Conservation (phyloP, 768 basidiomycete species). For the Lactarius tabidus region DNA sequence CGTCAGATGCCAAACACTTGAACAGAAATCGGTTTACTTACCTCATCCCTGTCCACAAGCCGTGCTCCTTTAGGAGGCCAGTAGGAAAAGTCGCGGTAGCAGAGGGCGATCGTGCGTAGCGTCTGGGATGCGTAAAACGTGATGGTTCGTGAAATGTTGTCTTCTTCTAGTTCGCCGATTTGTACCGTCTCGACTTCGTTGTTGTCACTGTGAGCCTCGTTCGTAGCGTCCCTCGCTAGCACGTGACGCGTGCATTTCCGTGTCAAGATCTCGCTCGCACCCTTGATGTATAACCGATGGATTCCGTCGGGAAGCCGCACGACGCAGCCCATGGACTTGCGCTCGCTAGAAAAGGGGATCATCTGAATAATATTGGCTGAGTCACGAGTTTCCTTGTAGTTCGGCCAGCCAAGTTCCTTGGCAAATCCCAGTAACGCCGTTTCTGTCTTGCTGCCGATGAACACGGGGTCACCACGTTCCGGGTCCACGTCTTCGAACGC, state of each 20-base stretch:
- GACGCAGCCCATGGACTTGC: conserved; percentile 94
- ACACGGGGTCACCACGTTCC: conserved; percentile 53
- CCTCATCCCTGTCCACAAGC: conserved; percentile 49
- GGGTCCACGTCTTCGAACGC: conserved; percentile 83
- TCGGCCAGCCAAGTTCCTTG: conserved; percentile 71
- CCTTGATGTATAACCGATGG: conserved; percentile 81
- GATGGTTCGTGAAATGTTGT: conserved; percentile 89
- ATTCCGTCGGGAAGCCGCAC: conserved; percentile 51
- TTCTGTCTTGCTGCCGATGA: conserved; percentile 95
- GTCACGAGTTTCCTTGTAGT: conserved; percentile 66
- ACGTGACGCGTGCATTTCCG: conserved; percentile 73
- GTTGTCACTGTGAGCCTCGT: conserved; percentile 26
- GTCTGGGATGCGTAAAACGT: conserved; percentile 98
- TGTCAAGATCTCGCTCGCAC: conserved; percentile 89
- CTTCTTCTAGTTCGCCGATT: conserved; percentile 64
- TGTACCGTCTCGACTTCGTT: conserved; percentile 47
- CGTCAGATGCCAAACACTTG: background rate
- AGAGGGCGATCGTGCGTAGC: conserved; percentile 89
- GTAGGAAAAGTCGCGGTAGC: conserved; percentile 78
- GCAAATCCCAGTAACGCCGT: conserved; percentile 85
- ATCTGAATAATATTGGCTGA: conserved; percentile 65
- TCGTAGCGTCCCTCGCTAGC: conserved; percentile 46
- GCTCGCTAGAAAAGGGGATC: conserved; percentile 90
- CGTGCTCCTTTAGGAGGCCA: conserved; percentile 71
- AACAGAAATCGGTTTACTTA: conserved; percentile 29